Evolutionary conservation across 805 yeast species (phyloP), one percentile per base, ranked within the genome.

Genomic region (Candida chilensis): DNA sequence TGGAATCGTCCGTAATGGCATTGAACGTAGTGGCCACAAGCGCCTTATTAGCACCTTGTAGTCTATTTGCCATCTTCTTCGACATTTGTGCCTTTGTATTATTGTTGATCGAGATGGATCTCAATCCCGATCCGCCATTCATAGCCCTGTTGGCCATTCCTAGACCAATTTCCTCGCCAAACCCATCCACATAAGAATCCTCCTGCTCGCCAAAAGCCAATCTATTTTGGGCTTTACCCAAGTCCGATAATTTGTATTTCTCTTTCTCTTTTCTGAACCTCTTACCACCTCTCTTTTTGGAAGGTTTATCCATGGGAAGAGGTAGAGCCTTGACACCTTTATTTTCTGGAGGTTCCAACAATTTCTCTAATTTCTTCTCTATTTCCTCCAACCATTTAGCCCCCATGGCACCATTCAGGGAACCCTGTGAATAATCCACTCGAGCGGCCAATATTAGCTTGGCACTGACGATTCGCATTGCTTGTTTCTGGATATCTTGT

Each of bases 251-350:
- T 44, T 78, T 78, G 54, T 80, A 78, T 45, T 83, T 76, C 47
- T 86, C 83, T 50, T 84, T 86, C 59, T 74, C 69, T 52, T 86
- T 87, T 30, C 95, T 64, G 41, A 81, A 67, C 33, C 90, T 59
- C 39, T 76, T 62, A 1, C 98, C 98, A 2, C 94, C 96, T 42
- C 98, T 64, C 41, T 78, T 83, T 54, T 85, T 84, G 4, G 90
- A 76, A 29, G 77, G 73, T 32, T 66, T 68, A 32, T 87, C 95
- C 12, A 72, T 61, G 0, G 96, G 96, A 4, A 77, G 51, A 0
- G 86, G 86, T 29, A 87, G 67, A 0, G 88, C 78, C 35, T 75
- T 76, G 11, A 69, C 60, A 2, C 67, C 69, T 13, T 58, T 55
- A 13, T 64, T 65, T 15, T 77, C 81, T 1, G 97, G 96, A 0